A percentile compares a stretch with the other conserved stretches of the same genome.
Conservation (phyloP, 1,139 yeast genomes). For the Ashbya aceris region DNA sequence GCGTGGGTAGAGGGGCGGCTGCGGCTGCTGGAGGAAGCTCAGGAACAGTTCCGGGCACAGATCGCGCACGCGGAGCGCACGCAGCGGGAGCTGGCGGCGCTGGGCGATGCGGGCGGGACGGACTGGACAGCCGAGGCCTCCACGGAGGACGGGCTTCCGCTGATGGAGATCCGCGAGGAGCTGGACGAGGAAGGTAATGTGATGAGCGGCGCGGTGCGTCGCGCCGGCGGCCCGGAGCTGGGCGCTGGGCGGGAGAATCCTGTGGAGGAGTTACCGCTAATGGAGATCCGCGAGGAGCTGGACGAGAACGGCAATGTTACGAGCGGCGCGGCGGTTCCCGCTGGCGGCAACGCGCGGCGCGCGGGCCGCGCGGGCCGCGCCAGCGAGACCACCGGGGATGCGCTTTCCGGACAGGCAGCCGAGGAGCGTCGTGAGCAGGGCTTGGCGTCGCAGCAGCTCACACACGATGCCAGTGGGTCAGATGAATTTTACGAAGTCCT, state of each 20-base stretch:
- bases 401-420: not conserved
- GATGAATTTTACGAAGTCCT: conserved; percentile 38
- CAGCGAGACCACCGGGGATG: not conserved
- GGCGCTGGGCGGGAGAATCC: not conserved
- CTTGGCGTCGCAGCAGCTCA: not conserved
- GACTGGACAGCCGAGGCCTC: conserved; percentile 8
- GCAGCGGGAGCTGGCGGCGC: conserved; percentile 28
- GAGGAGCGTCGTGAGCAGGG: not conserved
- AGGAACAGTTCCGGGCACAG: conserved; percentile 35
- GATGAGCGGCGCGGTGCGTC: conserved; percentile 32
- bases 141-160: conserved; percentile 34
- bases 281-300: conserved; percentile 79
- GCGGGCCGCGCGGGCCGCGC: not conserved
- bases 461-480: conserved; percentile 16
- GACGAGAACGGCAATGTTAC: conserved; percentile 72
- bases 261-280: conserved; percentile 38
- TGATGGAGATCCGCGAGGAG: conserved; percentile 79
- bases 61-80: conserved; percentile 37
- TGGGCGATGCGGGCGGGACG: conserved; percentile 14
- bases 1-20: conserved; percentile 37
- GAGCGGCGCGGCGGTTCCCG: conserved; percentile 29
- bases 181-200: conserved; percentile 74
- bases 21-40: conserved; percentile 32
- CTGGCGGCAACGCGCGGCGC: not conserved
- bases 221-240: too few species aligned